Conservation (phyloP, 306 rosid species). For the Inga leiocalycina region DNA sequence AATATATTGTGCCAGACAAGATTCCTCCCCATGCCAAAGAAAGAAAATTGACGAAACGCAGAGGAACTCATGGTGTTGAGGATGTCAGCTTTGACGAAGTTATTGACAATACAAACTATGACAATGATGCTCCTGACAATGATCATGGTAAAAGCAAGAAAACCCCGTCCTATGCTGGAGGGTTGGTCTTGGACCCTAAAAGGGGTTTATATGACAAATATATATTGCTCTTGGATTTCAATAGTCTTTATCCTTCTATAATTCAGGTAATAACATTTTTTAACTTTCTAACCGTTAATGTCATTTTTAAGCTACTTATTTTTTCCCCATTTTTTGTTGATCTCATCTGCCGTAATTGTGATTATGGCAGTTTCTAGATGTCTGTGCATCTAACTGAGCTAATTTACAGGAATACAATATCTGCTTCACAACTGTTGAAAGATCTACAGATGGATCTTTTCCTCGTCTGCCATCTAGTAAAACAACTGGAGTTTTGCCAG, state of each 20-base stretch:
- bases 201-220: conserved; percentile 94
- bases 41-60: conserved; percentile 63
- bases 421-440: conserved; percentile 95
- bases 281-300: conserved; percentile 17
- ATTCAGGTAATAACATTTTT: conserved; percentile 68
- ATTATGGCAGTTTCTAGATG: conserved; percentile 22
- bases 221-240: conserved; percentile 90
- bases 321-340: conserved; percentile 14
- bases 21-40: conserved; percentile 56
- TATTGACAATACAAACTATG: conserved; percentile 49
- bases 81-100: conserved; percentile 54
- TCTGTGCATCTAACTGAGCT: conserved; percentile 29
- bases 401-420: conserved; percentile 86
- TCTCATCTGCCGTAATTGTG: not conserved
- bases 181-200: conserved; percentile 97
- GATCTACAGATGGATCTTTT: conserved; percentile 63
- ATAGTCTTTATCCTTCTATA: conserved; percentile 97
- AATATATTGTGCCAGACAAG: conserved; percentile 92
- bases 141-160: conserved; percentile 76
- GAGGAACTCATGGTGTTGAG: conserved; percentile 50
- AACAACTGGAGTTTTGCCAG: conserved; percentile 86
- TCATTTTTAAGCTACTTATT: conserved; percentile 12
- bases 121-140: conserved; percentile 53
- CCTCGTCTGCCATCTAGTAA: conserved; percentile 76
- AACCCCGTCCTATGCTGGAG: conserved; percentile 89